Evolutionary conservation across 2,329 filamentous ascomycete genomes (phyloP).

Genomic region (Fusarium illudens): DNA sequence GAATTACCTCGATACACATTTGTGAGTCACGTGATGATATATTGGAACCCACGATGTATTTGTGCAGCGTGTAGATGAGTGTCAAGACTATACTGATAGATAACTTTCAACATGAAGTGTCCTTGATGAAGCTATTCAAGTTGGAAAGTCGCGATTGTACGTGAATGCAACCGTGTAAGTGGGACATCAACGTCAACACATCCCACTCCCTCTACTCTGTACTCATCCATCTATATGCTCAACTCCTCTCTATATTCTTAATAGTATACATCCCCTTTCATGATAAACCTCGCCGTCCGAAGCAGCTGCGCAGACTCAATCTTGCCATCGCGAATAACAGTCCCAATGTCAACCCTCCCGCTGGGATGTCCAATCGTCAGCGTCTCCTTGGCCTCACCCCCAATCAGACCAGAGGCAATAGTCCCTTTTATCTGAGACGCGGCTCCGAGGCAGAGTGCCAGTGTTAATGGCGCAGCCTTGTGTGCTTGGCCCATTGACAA

Average conservation of each 20-base stretch:
- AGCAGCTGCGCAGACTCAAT: conserved; percentile 56
- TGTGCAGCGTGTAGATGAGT: neutral
- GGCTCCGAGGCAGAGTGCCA: conserved; percentile 60
- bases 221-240: neutral
- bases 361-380: conserved; percentile 58
- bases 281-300: conserved; percentile 58
- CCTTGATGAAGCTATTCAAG: too few species aligned
- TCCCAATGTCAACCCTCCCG: conserved; percentile 57
- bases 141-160: neutral
- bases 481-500: conserved; percentile 66
- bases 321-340: conserved; percentile 49
- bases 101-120: too few species aligned
- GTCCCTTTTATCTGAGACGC: conserved; percentile 58
- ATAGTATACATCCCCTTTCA: conserved; percentile 60
- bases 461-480: conserved; percentile 63
- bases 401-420: conserved; percentile 48
- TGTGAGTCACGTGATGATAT: neutral
- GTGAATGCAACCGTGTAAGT: neutral
- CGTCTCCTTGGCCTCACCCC: conserved; percentile 30
- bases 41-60: too few species aligned
- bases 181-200: neutral
- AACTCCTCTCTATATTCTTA: conserved; percentile 17
- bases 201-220: neutral
- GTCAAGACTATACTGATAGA: neutral
- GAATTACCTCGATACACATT: neutral